phyloP scores from a whole-genome alignment of 805 yeast genomes.

The Lipomyces japonicus region DNA sequence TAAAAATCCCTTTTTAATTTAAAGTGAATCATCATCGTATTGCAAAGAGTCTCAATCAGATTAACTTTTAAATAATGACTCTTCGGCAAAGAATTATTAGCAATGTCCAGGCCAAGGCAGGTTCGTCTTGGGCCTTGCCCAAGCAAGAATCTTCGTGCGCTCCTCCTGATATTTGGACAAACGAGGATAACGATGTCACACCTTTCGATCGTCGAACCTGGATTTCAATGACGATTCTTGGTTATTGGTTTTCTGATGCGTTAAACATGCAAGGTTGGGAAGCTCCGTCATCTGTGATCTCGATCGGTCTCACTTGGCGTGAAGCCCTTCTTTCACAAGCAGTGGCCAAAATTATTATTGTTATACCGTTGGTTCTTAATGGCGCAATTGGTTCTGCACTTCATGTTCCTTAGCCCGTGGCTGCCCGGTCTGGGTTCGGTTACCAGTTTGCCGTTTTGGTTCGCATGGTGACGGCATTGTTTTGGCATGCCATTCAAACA shows the following conservation, averaged over 20 bases:
- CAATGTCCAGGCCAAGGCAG: conserved; percentile 25
- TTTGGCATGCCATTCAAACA: conserved; percentile 28
- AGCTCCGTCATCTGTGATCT: conserved; percentile 22
- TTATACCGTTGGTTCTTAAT: conserved; percentile 61
- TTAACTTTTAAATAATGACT: too few relatives aligned
- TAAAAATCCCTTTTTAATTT: too few relatives aligned
- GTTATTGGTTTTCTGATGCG: conserved; percentile 29
- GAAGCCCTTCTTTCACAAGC: conserved; percentile 23
- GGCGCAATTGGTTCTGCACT: conserved; percentile 78
- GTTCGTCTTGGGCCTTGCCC: conserved; percentile 29
- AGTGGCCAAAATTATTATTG: conserved; percentile 46
- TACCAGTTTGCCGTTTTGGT: conserved; percentile 23
- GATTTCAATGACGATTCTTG: conserved; percentile 25
- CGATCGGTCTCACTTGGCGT: conserved; percentile 28
- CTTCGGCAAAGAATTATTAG: neutral
- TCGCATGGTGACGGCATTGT: conserved; percentile 27
- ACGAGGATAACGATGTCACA: conserved; percentile 27
- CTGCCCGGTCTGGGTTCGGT: conserved; percentile 78
- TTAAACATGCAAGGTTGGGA: conserved; percentile 30
- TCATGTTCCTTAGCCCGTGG: conserved; percentile 82
- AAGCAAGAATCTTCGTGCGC: conserved; percentile 30
- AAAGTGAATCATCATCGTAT: too few relatives aligned
- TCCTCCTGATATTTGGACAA: conserved; percentile 31
- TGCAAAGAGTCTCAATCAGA: too few relatives aligned
- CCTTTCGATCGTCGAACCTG: conserved; percentile 26